phyloP scores from a whole-genome alignment of 108 stramenopile species.

The Mayamaea pseudoterrestris region DNA sequence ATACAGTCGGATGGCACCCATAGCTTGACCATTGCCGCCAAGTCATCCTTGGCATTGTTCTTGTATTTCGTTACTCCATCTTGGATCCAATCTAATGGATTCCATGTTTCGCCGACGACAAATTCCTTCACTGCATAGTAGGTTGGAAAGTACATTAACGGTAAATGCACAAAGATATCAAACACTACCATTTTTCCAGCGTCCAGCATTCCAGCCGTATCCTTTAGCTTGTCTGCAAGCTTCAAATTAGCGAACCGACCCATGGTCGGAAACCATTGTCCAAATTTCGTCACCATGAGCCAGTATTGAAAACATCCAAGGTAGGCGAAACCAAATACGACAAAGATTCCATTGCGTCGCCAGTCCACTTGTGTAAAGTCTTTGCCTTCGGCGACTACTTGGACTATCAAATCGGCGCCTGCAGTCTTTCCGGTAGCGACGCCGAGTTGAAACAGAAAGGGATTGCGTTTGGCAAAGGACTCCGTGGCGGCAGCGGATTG shows the following conservation, averaged over 20 bases:
- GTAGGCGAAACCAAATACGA: slow-evolving; percentile 69
- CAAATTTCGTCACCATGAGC: slow-evolving; percentile 72
- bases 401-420: slow-evolving; percentile 62
- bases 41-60: slow-evolving; percentile 71
- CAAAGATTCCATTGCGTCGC: slow-evolving; percentile 63
- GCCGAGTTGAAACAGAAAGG: slow-evolving; percentile 62
- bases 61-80: slow-evolving; percentile 69
- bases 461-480: slow-evolving; percentile 47
- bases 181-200: slow-evolving; percentile 85
- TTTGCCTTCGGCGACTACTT: slow-evolving; percentile 57
- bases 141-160: slow-evolving; percentile 84
- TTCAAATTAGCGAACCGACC: slow-evolving; percentile 43
- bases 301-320: slow-evolving; percentile 78
- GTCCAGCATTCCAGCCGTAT: slow-evolving; percentile 63
- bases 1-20: slow-evolving; percentile 88
- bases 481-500: background rate
- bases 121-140: slow-evolving; percentile 86
- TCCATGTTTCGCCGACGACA: slow-evolving; percentile 63
- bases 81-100: slow-evolving; percentile 73
- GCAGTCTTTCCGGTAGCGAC: slow-evolving; percentile 68
- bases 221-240: slow-evolving; percentile 49
- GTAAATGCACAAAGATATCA: slow-evolving; percentile 78
- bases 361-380: slow-evolving; percentile 46
- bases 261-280: slow-evolving; percentile 68
- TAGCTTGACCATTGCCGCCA: slow-evolving; percentile 68